A percentile compares a stretch with the other conserved stretches of the same genome.
These are phyloP conservation scores for Calocera viscosa DNA, from an alignment of 768 basidiomycete species.

Conservation along the genomic window DNA sequence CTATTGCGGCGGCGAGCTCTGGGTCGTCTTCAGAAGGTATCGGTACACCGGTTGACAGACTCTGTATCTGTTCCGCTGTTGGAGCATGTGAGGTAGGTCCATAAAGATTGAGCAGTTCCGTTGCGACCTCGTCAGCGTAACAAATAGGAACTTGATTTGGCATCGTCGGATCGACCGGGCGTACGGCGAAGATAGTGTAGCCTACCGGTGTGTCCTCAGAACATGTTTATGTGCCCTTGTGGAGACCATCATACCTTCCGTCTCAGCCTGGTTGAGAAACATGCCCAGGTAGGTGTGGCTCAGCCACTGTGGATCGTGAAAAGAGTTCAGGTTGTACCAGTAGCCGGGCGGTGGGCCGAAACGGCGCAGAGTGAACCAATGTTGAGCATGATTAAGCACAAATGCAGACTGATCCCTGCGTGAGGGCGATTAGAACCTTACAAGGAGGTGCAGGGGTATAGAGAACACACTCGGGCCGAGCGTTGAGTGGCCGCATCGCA, in stretches of 20 bases:
- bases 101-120: neutral
- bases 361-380: conserved; percentile 80
- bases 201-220: conserved; percentile 34
- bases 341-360: conserved; percentile 58
- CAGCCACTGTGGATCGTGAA: conserved; percentile 63
- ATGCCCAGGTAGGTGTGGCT: conserved; percentile 70
- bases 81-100: neutral
- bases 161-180: conserved; percentile 44
- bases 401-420: conserved; percentile 70
- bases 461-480: conserved; percentile 55
- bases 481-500: conserved; percentile 63
- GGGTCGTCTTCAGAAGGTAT: neutral
- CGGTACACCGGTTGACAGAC: neutral
- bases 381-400: conserved; percentile 71
- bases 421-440: conserved; percentile 10
- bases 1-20: neutral
- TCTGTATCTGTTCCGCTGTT: neutral
- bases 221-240: conserved; percentile 14
- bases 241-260: conserved; percentile 46
- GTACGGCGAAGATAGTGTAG: conserved; percentile 69
- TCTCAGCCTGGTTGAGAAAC: conserved; percentile 76
- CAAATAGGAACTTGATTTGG: conserved; percentile 17
- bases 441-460: neutral
- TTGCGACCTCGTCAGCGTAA: neutral
- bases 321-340: conserved; percentile 87